A percentile compares a stretch with the other conserved stretches of the same genome.
Conservation (phyloP, 176 grass and related monocot genomes). For the Cymbopogon citratus region DNA sequence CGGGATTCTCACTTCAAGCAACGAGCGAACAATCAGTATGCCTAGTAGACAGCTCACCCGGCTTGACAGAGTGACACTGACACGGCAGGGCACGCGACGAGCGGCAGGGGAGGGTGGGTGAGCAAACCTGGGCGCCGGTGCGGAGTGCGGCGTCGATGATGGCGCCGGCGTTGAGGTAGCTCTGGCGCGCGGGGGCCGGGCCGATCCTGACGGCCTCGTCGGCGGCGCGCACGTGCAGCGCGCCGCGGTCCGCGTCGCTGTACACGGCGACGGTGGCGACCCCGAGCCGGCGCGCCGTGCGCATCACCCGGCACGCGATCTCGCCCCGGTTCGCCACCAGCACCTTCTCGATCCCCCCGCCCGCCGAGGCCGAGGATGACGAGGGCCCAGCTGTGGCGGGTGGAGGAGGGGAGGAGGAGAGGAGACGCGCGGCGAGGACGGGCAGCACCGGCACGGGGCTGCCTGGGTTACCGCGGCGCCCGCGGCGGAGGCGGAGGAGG, state of each 20-base stretch:
- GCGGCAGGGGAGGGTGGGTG: no score
- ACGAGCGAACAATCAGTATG: background rate
- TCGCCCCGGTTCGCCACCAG: constrained; percentile 90
- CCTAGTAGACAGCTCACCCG: background rate
- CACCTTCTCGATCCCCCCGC: constrained; percentile 58
- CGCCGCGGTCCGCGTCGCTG: constrained; percentile 75
- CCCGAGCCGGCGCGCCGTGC: constrained; percentile 60
- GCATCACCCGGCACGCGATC: constrained; percentile 88
- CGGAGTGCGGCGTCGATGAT: constrained; percentile 73
- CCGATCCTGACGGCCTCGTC: constrained; percentile 79
- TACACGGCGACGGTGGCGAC: constrained; percentile 78
- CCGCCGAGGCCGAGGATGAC: background rate
- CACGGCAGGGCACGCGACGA: background rate
- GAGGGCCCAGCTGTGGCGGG: background rate
- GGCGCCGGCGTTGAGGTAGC: constrained; percentile 77
- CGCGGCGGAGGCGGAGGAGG: constrained; percentile 30
- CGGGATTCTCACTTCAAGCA: background rate
- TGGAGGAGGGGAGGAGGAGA: constrained; percentile 1
- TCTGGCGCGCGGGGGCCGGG: constrained; percentile 55
- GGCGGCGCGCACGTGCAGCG: constrained; percentile 72
- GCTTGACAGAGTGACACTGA: no score
- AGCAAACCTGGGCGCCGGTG: constrained; percentile 61
- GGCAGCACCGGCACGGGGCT: background rate
- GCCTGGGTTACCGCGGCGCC: background rate
- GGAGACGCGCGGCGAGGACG: constrained; percentile 1